A percentile compares a stretch with the other conserved stretches of the same genome.
phyloP scores from a whole-genome alignment of 2,329 filamentous ascomycete species.

The Huntiella bhutanensis region DNA sequence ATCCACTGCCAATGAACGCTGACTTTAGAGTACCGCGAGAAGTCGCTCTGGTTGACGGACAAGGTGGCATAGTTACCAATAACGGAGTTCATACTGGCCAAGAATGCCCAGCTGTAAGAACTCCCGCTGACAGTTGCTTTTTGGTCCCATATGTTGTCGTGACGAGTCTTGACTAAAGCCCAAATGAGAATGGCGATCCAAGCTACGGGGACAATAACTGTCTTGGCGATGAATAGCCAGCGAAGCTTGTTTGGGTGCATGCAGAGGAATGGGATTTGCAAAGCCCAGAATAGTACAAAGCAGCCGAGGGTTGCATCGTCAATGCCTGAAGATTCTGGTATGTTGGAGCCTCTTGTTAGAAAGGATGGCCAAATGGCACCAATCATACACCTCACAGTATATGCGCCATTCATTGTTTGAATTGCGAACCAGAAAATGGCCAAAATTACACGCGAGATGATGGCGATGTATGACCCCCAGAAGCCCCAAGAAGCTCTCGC shows the following conservation, averaged over 20 bases:
- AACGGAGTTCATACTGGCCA: conserved; percentile 26
- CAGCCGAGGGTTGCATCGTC: conserved; percentile 22
- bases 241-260: conserved; percentile 25
- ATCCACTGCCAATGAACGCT: conserved; percentile 7
- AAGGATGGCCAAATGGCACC: conserved; percentile 25
- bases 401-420: conserved; percentile 18
- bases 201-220: conserved; percentile 15
- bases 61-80: conserved; percentile 30
- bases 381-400: conserved; percentile 13
- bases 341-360: conserved; percentile 19
- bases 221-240: conserved; percentile 23
- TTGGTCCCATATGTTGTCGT: conserved; percentile 13
- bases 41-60: conserved; percentile 30
- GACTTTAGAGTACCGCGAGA: conserved; percentile 15
- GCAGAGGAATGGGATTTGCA: conserved; percentile 25
- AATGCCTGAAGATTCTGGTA: conserved; percentile 18
- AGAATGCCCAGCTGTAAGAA: conserved; percentile 24
- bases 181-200: conserved; percentile 20
- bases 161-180: conserved; percentile 15
- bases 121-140: conserved; percentile 19
- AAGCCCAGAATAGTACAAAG: conserved; percentile 28
- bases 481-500: conserved; percentile 22
- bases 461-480: conserved; percentile 24
- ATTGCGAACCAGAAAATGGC: conserved; percentile 19
- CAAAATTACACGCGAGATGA: conserved; percentile 19